Conservation (phyloP, 2,329 filamentous ascomycete species). For the Spiromastix sp. region DNA sequence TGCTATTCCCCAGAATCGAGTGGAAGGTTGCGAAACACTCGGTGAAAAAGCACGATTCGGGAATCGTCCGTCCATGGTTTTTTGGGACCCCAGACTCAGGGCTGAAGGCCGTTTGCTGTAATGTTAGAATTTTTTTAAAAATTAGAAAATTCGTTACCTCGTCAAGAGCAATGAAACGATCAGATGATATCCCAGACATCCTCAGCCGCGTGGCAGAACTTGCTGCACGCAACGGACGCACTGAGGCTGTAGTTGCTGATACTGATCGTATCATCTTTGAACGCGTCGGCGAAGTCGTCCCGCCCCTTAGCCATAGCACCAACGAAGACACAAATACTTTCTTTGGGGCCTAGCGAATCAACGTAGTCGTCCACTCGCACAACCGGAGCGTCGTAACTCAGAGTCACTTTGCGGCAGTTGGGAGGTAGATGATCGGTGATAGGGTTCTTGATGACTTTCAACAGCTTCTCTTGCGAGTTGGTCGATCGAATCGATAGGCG, state of each 20-base stretch:
- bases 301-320: constrained; percentile 97
- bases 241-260: constrained; percentile 98
- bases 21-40: too few species aligned
- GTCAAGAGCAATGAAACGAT: constrained; percentile 17
- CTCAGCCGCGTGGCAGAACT: constrained; percentile 97
- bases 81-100: too few species aligned
- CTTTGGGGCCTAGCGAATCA: constrained; percentile 62
- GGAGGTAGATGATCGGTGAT: constrained; percentile 94
- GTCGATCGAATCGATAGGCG: constrained; percentile 92
- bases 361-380: constrained; percentile 86
- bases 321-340: constrained; percentile 96
- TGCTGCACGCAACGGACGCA: constrained; percentile 97
- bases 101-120: too few species aligned
- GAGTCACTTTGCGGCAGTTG: constrained; percentile 94
- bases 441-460: constrained; percentile 95
- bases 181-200: constrained; percentile 92
- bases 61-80: constrained; percentile 2
- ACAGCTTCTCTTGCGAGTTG: constrained; percentile 91
- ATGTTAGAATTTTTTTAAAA: constrained; percentile 13
- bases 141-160: constrained; percentile 22
- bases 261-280: constrained; percentile 93
- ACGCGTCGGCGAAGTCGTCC: constrained; percentile 88
- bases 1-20: too few species aligned
- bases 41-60: too few species aligned
- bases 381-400: constrained; percentile 85